Evolutionary conservation across 208 protist genomes (phyloP), one percentile per base, ranked within the genome.

Genomic region (Trypanosoma boissoni): DNA sequence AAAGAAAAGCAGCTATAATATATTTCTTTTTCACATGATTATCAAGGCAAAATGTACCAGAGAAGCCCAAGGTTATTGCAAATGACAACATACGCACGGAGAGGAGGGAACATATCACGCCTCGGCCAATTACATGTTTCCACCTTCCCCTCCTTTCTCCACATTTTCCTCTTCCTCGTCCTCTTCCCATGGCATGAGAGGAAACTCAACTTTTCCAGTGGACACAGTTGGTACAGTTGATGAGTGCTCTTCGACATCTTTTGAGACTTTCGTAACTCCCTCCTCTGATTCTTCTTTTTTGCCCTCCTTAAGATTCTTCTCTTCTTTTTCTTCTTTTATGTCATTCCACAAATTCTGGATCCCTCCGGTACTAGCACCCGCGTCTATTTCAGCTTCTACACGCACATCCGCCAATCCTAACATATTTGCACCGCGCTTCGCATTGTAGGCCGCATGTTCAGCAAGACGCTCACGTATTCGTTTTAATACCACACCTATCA

Each of bases 121-220:
- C n/a, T n/a, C n/a, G n/a, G n/a, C n/a, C n/a, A n/a, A n/a, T n/a
- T n/a, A n/a, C n/a, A n/a, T n/a, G n/a, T n/a, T n/a, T n/a, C n/a
- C n/a, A n/a, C n/a, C n/a, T n/a, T n/a, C n/a, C n/a, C n/a, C n/a
- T n/a, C n/a, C n/a, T n/a, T n/a, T n/a, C n/a, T n/a, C n/a, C n/a
- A n/a, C n/a, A n/a, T n/a, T n/a, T n/a, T 68, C 67, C 4, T 79
- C 67, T 12, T 83, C 81, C 29, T 89, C 81, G 12, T 67, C 61
- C 58, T 91, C 86, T 32, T 91, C 86, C 83, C 83, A 94, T n/a
- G 83, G 86, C 86, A 94, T 94, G 36, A 77, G 73, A 7, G 75
- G 72, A 57, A 93, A 93, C 31, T 77, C 71, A 21, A 92, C 39
- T 18, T 51, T 39, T n/a, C 39, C 48, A 8, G 42, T 24, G 41